A percentile compares a stretch with the other conserved stretches of the same genome.
phyloP scores from a whole-genome alignment of 768 basidiomycete species.

The Lentinula boryana region DNA sequence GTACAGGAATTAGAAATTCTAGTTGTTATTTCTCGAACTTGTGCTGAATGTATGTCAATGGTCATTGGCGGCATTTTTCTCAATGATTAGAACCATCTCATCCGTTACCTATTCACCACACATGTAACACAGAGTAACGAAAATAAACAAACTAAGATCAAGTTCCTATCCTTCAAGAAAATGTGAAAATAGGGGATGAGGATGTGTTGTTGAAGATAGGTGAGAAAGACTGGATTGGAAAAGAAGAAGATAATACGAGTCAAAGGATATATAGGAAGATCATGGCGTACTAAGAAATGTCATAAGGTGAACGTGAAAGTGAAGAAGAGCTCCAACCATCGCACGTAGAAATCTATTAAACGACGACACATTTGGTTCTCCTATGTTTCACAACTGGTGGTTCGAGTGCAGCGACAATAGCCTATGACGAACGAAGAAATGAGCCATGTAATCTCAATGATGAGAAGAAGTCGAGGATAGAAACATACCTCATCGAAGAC shows the following conservation, averaged over 20 bases:
- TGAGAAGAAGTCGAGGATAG: background rate
- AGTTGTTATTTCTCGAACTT: too few species aligned
- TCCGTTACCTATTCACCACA: conserved; percentile 1
- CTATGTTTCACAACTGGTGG: conserved; percentile 88
- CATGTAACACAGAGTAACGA: conserved; percentile 4
- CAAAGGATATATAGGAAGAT: conserved; percentile 11
- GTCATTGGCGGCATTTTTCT: background rate
- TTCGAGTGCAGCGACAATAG: conserved; percentile 97
- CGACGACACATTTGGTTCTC: conserved; percentile 75
- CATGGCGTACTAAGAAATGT: conserved; percentile 7
- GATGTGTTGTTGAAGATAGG: conserved; percentile 2
- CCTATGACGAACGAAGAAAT: conserved; percentile 38
- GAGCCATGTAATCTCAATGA: background rate
- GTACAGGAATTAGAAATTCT: background rate
- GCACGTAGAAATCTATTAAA: conserved; percentile 41
- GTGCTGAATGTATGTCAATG: background rate
- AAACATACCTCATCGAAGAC: conserved; percentile 94
- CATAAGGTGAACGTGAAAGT: conserved; percentile 16
- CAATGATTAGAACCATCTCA: conserved; percentile 5
- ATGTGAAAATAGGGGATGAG: conserved; percentile 5
- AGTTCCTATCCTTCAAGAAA: conserved; percentile 8
- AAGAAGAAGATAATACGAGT: conserved; percentile 19
- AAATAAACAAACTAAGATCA: conserved; percentile 5
- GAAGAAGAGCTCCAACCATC: conserved; percentile 14
- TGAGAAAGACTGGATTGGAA: conserved; percentile 14